Conservation (phyloP, 2,329 filamentous ascomycete genomes). For the Acarospora socialis region DNA sequence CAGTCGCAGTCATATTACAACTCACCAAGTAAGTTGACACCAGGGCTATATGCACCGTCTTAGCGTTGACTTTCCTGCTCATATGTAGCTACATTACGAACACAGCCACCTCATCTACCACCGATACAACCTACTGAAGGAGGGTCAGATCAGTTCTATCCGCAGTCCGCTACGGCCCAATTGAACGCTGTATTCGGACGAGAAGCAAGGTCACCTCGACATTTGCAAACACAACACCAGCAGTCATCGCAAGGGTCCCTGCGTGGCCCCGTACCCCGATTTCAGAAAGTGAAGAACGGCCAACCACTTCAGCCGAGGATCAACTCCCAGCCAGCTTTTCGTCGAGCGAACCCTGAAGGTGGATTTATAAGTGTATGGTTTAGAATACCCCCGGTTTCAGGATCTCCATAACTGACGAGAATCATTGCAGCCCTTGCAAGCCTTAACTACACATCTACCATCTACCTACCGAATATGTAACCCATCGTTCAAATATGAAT, state of each 20-base stretch:
- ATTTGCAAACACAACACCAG: constrained; percentile 31
- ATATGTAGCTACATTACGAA: constrained; percentile 23
- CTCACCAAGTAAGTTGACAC: constrained; percentile 36
- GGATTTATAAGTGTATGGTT: constrained; percentile 85
- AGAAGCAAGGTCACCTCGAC: constrained; percentile 36
- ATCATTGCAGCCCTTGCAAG: constrained; percentile 68
- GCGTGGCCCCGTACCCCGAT: constrained; percentile 70
- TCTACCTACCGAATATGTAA: constrained; percentile 98
- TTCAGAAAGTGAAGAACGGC: constrained; percentile 59
- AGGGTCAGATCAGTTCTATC: constrained; percentile 55
- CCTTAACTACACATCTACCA: constrained; percentile 80
- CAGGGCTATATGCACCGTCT: neutral
- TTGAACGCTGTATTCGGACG: constrained; percentile 52
- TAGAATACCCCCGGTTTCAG: constrained; percentile 3
- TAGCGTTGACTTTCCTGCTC: constrained; percentile 6
- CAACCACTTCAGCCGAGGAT: constrained; percentile 69
- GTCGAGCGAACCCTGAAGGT: constrained; percentile 88
- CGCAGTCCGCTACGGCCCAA: constrained; percentile 53
- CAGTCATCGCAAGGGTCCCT: constrained; percentile 44
- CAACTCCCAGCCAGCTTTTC: constrained; percentile 76
- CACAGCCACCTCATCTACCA: constrained; percentile 53
- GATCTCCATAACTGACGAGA: constrained; percentile 6
- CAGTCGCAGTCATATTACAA: constrained; percentile 45
- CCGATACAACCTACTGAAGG: constrained; percentile 57
- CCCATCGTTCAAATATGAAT: constrained; percentile 95